Percentiles rank a stretch among this genome's conserved stretches.
Conservation (phyloP, 2,329 filamentous ascomycete genomes). For the Talaromyces marneffei region DNA sequence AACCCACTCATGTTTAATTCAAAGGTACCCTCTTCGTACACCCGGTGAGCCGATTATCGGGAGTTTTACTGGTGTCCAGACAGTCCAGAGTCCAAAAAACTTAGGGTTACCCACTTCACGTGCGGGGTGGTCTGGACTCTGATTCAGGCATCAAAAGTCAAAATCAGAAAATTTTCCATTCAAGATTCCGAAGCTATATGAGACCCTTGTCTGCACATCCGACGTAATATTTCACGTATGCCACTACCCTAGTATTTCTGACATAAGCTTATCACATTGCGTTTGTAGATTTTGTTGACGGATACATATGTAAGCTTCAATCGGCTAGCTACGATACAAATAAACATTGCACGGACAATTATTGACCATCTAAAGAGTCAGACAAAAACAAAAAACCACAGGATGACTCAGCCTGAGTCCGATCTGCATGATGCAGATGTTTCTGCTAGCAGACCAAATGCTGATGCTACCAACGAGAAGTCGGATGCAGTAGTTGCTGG, state of each 20-base stretch:
- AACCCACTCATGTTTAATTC: neutral
- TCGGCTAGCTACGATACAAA: neutral
- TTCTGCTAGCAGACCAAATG: neutral
- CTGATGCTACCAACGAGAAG: neutral
- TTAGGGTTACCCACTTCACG: conserved; percentile 4
- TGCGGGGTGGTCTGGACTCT: neutral
- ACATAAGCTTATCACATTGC: neutral
- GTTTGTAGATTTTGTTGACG: neutral
- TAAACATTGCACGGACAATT: neutral
- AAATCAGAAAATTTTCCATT: neutral
- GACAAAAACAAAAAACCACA: neutral
- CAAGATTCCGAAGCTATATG: neutral
- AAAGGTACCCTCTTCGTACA: neutral
- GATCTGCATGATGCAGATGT: neutral
- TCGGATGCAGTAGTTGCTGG: neutral
- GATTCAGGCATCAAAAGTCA: neutral
- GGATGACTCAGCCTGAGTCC: neutral
- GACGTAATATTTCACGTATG: neutral
- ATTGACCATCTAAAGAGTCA: neutral
- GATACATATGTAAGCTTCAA: neutral
- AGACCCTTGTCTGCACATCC: neutral
- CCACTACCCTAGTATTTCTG: neutral
- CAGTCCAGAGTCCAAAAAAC: neutral
- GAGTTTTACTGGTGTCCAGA: neutral
- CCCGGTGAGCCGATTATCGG: neutral